Evolutionary conservation across 1,284 basidiomycete species (phyloP).

Genomic region (Apiotrichum gamsii): DNA sequence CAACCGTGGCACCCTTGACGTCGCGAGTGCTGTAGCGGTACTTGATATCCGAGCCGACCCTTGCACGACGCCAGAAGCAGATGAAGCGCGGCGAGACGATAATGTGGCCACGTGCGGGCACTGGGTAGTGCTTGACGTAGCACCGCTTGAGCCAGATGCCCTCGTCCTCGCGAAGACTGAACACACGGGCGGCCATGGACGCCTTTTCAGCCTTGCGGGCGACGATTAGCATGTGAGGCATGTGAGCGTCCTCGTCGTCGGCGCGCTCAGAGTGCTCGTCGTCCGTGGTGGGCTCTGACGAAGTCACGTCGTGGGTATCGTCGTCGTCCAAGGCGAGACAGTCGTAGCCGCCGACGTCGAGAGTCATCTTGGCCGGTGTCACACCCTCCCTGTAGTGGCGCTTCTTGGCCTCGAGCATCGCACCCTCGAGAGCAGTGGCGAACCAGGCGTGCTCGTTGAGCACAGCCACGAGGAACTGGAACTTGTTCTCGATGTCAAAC

Average conservation of each 20-base stretch:
- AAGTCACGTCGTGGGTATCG: neutral
- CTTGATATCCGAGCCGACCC: constrained; percentile 42
- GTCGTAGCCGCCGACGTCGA: constrained; percentile 37
- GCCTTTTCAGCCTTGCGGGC: constrained; percentile 35
- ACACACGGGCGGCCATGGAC: constrained; percentile 35
- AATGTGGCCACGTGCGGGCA: constrained; percentile 44
- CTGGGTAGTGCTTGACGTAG: constrained; percentile 31
- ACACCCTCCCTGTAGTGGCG: constrained; percentile 25
- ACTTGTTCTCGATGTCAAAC: constrained; percentile 5
- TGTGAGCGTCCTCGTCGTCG: constrained; percentile 10
- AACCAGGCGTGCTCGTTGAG: constrained; percentile 43
- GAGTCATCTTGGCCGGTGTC: constrained; percentile 22
- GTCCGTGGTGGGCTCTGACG: constrained; percentile 2
- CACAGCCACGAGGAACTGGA: constrained; percentile 40
- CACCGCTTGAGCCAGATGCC: constrained; percentile 47
- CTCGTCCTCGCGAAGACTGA: constrained; percentile 43
- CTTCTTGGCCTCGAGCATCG: constrained; percentile 20
- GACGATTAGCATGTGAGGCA: constrained; percentile 9
- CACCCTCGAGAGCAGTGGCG: constrained; percentile 21
- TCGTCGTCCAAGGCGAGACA: constrained; percentile 39
- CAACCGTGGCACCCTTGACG: constrained; percentile 49
- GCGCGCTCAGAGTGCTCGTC: constrained; percentile 2
- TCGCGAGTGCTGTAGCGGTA: constrained; percentile 54
- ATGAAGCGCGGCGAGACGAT: constrained; percentile 40
- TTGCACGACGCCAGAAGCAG: constrained; percentile 46